Evolutionary conservation across 2,329 filamentous ascomycete species (phyloP).

Genomic region (Tolypocladium paradoxum): DNA sequence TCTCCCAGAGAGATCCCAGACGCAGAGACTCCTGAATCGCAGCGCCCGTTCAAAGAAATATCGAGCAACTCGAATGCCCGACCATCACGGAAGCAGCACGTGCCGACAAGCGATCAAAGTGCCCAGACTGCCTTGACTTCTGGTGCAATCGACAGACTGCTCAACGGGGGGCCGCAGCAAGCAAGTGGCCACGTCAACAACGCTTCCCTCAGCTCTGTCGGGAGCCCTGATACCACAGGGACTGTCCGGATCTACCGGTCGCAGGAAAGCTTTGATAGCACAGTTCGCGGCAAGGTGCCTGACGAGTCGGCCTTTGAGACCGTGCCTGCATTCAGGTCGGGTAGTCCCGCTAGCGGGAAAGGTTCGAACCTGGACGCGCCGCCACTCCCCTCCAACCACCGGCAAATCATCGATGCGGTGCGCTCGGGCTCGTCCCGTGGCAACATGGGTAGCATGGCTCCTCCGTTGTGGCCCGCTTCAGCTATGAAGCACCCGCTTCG

Average conservation of each 20-base stretch:
- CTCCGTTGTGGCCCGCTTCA: constrained; percentile 74
- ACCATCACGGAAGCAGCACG: constrained; percentile 24
- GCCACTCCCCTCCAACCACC: constrained; percentile 74
- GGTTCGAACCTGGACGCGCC: constrained; percentile 38
- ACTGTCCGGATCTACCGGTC: constrained; percentile 35
- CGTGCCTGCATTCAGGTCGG: constrained; percentile 43
- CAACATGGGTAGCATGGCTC: constrained; percentile 56
- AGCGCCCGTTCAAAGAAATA: constrained; percentile 49
- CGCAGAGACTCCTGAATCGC: constrained; percentile 41
- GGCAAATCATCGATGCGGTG: constrained; percentile 73
- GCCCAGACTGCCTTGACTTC: constrained; percentile 80
- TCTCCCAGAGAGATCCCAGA: constrained; percentile 30
- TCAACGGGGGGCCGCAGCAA: constrained; percentile 33
- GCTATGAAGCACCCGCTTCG: constrained; percentile 47
- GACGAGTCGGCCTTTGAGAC: constrained; percentile 29
- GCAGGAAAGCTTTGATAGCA: constrained; percentile 38
- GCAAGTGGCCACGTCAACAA: constrained; percentile 21
- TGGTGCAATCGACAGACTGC: constrained; percentile 66
- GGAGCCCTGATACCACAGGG: constrained; percentile 25
- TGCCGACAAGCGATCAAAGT: constrained; percentile 54
- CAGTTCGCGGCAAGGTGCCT: constrained; percentile 24
- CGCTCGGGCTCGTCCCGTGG: constrained; percentile 44
- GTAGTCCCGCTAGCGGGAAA: constrained; percentile 60
- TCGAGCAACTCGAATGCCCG: constrained; percentile 43
- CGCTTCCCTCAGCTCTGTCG: constrained; percentile 23